Conservation (phyloP, 257 asterid genomes). For the Datura wrightii region DNA sequence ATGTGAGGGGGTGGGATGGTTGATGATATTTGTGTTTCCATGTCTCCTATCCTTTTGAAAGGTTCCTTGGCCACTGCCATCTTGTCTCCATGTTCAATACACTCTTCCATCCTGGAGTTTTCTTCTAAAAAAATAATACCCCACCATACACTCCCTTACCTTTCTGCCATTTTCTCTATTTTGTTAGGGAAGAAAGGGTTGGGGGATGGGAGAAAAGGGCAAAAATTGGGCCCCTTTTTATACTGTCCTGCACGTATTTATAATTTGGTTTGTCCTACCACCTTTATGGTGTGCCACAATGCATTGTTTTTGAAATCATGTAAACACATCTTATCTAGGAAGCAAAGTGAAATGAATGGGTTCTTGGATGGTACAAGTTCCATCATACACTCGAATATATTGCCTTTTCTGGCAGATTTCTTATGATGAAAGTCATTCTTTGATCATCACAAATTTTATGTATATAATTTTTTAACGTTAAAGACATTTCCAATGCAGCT, state of each 20-base stretch:
- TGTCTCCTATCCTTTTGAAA: conserved; percentile 49
- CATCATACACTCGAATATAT: background rate
- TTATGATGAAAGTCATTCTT: background rate
- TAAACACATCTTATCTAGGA: conserved; percentile 21
- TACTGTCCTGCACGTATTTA: background rate
- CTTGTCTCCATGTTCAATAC: conserved; percentile 40
- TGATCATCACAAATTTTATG: background rate
- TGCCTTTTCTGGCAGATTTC: background rate
- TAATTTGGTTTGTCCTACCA: background rate
- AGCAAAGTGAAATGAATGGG: background rate
- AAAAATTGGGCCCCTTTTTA: background rate
- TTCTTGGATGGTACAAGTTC: conserved; percentile 10
- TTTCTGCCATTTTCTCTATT: conserved; percentile 11
- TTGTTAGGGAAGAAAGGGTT: background rate
- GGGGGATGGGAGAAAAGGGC: conserved; percentile 23
- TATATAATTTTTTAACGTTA: background rate
- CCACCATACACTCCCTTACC: background rate
- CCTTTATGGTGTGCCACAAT: background rate
- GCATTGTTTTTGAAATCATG: conserved; percentile 14
- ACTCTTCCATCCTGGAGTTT: conserved; percentile 25
- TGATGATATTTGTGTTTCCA: conserved; percentile 34
- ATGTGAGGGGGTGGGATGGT: conserved; percentile 54
- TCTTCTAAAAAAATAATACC: background rate
- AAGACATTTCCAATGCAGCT: background rate
- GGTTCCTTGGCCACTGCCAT: conserved; percentile 37